Base-by-base conservation (phyloP, 306 rosid genomes). In the Cicer chorassanicum region DNA sequence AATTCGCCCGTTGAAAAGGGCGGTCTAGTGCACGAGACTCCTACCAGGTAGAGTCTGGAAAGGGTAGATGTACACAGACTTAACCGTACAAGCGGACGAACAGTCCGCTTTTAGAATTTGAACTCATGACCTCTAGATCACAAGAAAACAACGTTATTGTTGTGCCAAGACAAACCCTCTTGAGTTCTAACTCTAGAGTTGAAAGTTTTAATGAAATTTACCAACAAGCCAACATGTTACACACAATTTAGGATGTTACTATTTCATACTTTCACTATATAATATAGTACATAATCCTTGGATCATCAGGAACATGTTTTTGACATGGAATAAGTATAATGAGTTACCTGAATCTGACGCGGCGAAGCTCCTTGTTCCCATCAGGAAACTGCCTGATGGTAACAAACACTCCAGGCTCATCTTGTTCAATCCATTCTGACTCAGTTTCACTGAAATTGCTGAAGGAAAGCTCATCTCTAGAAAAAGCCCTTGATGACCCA, bases 371-470 rank as follows among this genome's bases (percentile, higher is more conserved):
- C 81, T 85, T 86, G 1, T 85, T 90, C 49, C 99, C 99, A 73
- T 92, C 96, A 14, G 91, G 86, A 18, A 82, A 84, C 77, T 84
- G 95, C 60, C 92, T 78, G 73, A 94, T 90, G 0, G 99, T 94
- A 19, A 94, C 83, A 72, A 84, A 92, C 1, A 94, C 96, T 2
- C 99, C 99, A 10, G 97, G 93, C 44, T 90, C 93, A 67, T 92
- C 99, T 81, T 92, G 86, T 79, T 87, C 95, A 1, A 94, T 80
- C 99, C 98, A 94, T 41, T 94, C 98, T 1, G 95, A 40, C 71
- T 88, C 97, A 61, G 86, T 39, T 6, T 87, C 99, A 60, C 92
- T 86, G 15, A 88, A 92, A 78, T 89, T 94, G 83, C 95, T 91
- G 16, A 88, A 55, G 8, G 96, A 91, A 82, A 87, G 87, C 50